Percentiles rank a stretch among this genome's conserved stretches.
Conservation (phyloP, 1,284 basidiomycete genomes). For the Athelia sp. region DNA sequence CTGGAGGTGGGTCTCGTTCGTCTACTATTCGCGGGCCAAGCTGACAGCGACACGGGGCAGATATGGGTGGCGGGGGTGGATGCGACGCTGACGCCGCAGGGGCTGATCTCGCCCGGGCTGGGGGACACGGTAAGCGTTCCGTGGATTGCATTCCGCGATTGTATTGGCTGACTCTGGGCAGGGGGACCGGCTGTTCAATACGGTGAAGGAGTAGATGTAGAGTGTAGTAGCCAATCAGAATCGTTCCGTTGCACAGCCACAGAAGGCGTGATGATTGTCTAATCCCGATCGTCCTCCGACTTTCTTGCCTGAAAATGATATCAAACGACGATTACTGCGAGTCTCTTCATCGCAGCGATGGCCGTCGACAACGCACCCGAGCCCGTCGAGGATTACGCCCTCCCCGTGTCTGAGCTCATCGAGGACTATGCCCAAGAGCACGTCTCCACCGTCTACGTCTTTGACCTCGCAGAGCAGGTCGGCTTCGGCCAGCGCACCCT, state of each 20-base stretch:
- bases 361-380: too few relatives aligned
- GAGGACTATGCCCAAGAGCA: too few relatives aligned
- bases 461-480: conserved; percentile 75
- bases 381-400: too few relatives aligned
- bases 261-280: too few relatives aligned
- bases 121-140: conserved; percentile 66
- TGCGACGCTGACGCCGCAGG: conserved; percentile 61
- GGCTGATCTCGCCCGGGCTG: conserved; percentile 82
- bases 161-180: conserved; percentile 20
- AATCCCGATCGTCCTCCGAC: too few relatives aligned
- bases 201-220: conserved; percentile 16
- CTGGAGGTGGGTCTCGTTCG: conserved; percentile 56
- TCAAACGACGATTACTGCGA: too few relatives aligned
- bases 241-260: too few relatives aligned
- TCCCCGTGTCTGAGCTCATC: too few relatives aligned
- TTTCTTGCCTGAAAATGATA: too few relatives aligned
- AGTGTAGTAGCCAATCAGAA: too few relatives aligned
- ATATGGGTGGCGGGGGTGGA: conserved; percentile 86
- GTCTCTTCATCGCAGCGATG: too few relatives aligned
- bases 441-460: conserved; percentile 65
- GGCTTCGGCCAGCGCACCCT: conserved; percentile 73
- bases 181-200: conserved; percentile 67
- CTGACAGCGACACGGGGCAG: conserved; percentile 30
- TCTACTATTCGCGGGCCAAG: not conserved
- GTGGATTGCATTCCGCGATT: conserved; percentile 20